These are phyloP conservation scores for Penicillium vulpinum DNA, from an alignment of 2,329 filamentous ascomycete species.

Conservation along the genomic window DNA sequence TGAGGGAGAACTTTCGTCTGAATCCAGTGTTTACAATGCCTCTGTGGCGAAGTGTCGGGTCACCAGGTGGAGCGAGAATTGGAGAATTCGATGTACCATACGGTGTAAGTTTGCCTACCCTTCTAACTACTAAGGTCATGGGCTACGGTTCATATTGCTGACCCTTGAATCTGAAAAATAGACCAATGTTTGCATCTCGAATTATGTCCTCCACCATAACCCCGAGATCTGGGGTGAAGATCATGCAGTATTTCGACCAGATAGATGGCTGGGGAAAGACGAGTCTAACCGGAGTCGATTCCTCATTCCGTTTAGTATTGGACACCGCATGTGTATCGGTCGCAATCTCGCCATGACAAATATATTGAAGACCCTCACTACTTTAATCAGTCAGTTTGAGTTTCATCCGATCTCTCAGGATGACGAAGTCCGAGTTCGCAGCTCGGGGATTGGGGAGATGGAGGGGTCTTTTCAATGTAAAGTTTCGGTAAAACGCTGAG, in stretches of 20 bases:
- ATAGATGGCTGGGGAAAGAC: constrained; percentile 1
- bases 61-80: constrained; percentile 8
- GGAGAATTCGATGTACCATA: not conserved
- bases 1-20: constrained; percentile 13
- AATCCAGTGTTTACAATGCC: constrained; percentile 14
- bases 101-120: not conserved
- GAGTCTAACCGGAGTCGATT: not conserved
- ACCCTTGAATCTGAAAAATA: not conserved
- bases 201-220: constrained; percentile 7
- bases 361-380: constrained; percentile 13
- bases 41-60: constrained; percentile 9
- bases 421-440: not conserved
- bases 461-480: constrained; percentile 1
- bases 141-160: not conserved
- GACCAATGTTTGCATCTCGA: not conserved
- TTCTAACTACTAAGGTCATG: not conserved
- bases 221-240: constrained; percentile 4
- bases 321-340: constrained; percentile 15
- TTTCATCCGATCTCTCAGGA: not conserved
- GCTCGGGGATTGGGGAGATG: constrained; percentile 10
- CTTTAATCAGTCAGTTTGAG: constrained; percentile 7
- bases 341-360: constrained; percentile 16
- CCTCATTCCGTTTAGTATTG: constrained; percentile 15
- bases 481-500: not conserved
- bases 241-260: not conserved